Evolutionary conservation across 1,284 basidiomycete species (phyloP), one percentile per base, ranked within the genome.

Genomic region (Tausonia pullulans): DNA sequence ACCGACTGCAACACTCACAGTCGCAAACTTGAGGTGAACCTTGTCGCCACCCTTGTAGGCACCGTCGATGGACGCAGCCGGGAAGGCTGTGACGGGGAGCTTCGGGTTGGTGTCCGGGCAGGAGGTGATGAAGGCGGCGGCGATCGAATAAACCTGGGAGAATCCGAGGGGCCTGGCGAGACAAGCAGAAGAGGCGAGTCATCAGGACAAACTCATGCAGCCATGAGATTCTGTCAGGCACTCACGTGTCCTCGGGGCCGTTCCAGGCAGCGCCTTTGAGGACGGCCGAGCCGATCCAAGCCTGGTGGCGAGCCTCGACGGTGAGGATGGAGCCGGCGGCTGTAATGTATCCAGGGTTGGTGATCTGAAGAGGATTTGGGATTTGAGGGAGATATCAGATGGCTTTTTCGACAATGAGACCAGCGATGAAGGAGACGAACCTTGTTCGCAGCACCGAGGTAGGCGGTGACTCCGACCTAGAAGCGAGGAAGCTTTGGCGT

Each of bases 241-340:
- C 81, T 78, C 48, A 79, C 74, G 76, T 77, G 68, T 78, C 77
- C 70, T 82, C 81, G 6, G 82, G 74, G 0, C 80, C 79, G 63
- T 80, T 80, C 84, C 83, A 85, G 0, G 81, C 78, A 40, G 80
- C 74, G 7, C 74, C 72, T 66, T 80, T 76, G 62, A 77, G 73
- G 51, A 82, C 79, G 6, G 81, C 76, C 27, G 70, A 69, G 65
- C 61, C 62, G 55, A 73, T 46, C 69, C 71, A 72, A 16, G 67
- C 70, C 74, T 88, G 85, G 73, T 91, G 88, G 65, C 90, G 85
- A 45, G 88, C 85, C 74, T 93, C 90, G 64, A 88, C 81, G 49
- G 89, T 87, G 73, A 89, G 74, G 75, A 92, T 91, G 43, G 84
- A 84, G 7, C 81, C 88, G 58, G 88, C 88, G 44, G 84, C 81